phyloP scores from a whole-genome alignment of 352 stramenopile species.

The Phytophthora podocarpi region DNA sequence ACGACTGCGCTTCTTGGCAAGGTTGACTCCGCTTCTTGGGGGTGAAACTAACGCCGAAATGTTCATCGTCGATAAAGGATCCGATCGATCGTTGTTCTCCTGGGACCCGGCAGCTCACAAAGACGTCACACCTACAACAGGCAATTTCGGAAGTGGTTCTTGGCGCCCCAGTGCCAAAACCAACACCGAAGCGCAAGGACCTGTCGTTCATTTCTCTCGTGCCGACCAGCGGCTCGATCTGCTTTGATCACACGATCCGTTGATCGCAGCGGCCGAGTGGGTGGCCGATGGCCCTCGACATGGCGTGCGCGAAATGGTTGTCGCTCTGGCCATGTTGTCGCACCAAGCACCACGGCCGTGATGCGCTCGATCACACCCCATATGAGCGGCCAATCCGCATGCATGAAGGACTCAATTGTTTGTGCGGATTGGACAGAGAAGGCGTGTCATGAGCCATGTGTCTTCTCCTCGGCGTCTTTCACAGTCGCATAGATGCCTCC shows the following conservation, averaged over 20 bases:
- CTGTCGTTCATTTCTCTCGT: slow-evolving; percentile 21
- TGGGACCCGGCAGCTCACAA: slow-evolving; percentile 13
- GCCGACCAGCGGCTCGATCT: slow-evolving; percentile 16
- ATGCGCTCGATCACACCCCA: slow-evolving; percentile 3
- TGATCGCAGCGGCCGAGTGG: slow-evolving; percentile 25
- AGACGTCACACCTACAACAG: neutral
- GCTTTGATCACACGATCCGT: slow-evolving; percentile 28
- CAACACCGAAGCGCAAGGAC: slow-evolving; percentile 5
- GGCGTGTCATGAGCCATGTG: slow-evolving; percentile 15
- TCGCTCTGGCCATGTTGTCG: slow-evolving; percentile 22
- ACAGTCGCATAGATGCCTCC: slow-evolving; percentile 23
- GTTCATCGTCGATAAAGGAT: slow-evolving; percentile 21
- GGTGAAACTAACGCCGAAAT: slow-evolving; percentile 27
- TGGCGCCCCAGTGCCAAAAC: neutral
- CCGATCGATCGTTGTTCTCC: no score
- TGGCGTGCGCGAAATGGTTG: slow-evolving; percentile 11
- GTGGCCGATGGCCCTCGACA: slow-evolving; percentile 10
- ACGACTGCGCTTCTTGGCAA: slow-evolving; percentile 27
- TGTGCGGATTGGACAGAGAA: slow-evolving; percentile 1
- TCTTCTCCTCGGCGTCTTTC: slow-evolving; percentile 12
- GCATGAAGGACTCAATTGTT: neutral
- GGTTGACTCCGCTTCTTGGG: neutral
- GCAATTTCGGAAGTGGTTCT: slow-evolving; percentile 20
- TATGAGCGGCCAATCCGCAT: slow-evolving; percentile 3
- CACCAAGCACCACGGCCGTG: slow-evolving; percentile 29